phyloP scores from a whole-genome alignment of 495 filamentous ascomycete genomes.

The Aspergillus sclerotioniger region DNA sequence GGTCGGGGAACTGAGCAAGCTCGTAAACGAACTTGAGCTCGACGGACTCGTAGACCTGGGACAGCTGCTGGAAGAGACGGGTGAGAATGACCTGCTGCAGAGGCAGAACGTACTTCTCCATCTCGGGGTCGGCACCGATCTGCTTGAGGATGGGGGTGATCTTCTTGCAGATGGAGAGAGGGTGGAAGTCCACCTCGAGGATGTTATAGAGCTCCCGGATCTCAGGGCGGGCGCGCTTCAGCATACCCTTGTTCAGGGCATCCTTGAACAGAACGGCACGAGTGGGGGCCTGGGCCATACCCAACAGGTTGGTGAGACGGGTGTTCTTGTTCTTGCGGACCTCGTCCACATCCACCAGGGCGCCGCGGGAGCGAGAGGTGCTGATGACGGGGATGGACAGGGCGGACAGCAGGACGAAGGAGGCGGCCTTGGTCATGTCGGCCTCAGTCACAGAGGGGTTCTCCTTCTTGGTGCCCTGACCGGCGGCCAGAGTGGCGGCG shows the following conservation, averaged over 20 bases:
- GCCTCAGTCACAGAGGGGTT: slow-evolving; percentile 86
- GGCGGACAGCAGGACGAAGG: slow-evolving; percentile 93
- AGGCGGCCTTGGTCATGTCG: slow-evolving; percentile 84
- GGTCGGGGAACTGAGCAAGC: slow-evolving; percentile 93
- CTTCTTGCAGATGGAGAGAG: slow-evolving; percentile 97
- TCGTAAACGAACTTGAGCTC: slow-evolving; percentile 91
- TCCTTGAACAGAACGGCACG: slow-evolving; percentile 92
- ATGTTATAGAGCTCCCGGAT: slow-evolving; percentile 97
- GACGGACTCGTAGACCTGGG: slow-evolving; percentile 98
- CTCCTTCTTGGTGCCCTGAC: slow-evolving; percentile 86
- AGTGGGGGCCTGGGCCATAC: slow-evolving; percentile 85
- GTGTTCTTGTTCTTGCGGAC: slow-evolving; percentile 98
- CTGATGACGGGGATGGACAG: slow-evolving; percentile 98
- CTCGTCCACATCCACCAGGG: slow-evolving; percentile 94
- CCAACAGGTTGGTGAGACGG: slow-evolving; percentile 90
- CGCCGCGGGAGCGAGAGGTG: slow-evolving; percentile 92
- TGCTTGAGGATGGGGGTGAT: slow-evolving; percentile 93
- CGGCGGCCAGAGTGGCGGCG: slow-evolving; percentile 76
- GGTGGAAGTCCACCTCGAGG: slow-evolving; percentile 98
- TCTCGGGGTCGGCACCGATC: slow-evolving; percentile 91
- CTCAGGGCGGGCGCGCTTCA: slow-evolving; percentile 87
- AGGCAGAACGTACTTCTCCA: slow-evolving; percentile 93
- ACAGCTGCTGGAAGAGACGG: slow-evolving; percentile 96
- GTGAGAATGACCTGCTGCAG: slow-evolving; percentile 98
- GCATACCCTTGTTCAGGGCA: slow-evolving; percentile 87